Percentiles rank a stretch among this genome's conserved stretches.
Evolutionary conservation across 208 protist genomes (phyloP).

Genomic region (Trypanosoma cruzi): DNA sequence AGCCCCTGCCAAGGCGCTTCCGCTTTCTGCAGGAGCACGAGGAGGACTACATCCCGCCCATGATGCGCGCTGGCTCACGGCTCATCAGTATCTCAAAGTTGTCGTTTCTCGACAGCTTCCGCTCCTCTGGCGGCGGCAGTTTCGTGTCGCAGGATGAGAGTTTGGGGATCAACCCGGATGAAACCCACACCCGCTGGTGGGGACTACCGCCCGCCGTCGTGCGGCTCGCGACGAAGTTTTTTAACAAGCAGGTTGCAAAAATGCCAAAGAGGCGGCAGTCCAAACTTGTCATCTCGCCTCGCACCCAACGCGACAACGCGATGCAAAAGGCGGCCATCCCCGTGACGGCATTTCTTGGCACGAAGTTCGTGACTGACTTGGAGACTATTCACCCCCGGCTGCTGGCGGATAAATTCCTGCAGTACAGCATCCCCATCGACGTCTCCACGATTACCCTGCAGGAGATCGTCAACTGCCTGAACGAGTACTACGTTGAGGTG

Average conservation of each 20-base stretch:
- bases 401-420: conserved; percentile 64
- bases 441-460: conserved; percentile 81
- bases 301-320: conserved; percentile 55
- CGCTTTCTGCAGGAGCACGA: conserved; percentile 71
- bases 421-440: conserved; percentile 68
- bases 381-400: conserved; percentile 56
- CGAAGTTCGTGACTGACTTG: conserved; percentile 59
- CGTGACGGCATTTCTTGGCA: conserved; percentile 50
- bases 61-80: conserved; percentile 70
- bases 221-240: conserved; percentile 59
- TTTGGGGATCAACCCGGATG: conserved; percentile 34
- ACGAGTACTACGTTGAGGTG: conserved; percentile 75
- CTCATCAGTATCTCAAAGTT: conserved; percentile 61
- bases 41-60: conserved; percentile 66
- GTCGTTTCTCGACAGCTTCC: conserved; percentile 38
- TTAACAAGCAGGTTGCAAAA: conserved; percentile 57
- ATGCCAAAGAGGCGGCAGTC: conserved; percentile 59
- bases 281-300: conserved; percentile 52
- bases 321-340: conserved; percentile 67
- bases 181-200: conserved; percentile 47
- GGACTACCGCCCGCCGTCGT: conserved; percentile 57
- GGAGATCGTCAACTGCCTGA: conserved; percentile 85
- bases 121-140: conserved; percentile 15
- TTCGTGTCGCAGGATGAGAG: conserved; percentile 2
- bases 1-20: conserved; percentile 31